A percentile compares a stretch with the other conserved stretches of the same genome.
Conservation (phyloP, 768 basidiomycete species). For the Amanita muscaria region DNA sequence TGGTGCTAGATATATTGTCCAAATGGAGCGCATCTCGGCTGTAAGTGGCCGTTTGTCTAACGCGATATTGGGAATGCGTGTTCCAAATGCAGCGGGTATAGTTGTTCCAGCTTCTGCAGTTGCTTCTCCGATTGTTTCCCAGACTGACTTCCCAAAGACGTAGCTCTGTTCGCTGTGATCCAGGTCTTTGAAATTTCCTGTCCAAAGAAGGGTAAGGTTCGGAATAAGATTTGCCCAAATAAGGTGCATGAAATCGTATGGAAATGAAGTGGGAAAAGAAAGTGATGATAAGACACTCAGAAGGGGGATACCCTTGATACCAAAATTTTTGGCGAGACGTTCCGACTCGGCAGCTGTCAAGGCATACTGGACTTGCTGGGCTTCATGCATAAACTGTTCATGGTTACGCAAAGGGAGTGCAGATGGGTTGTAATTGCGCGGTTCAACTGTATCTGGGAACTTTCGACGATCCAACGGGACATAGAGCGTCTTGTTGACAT, state of each 20-base stretch:
- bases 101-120: conserved; percentile 19
- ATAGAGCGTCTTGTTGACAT: conserved; percentile 15
- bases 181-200: conserved; percentile 27
- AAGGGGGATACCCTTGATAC: too few species aligned
- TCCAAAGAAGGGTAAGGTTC: too few species aligned
- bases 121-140: conserved; percentile 28
- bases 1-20: conserved; percentile 22
- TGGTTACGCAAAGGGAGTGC: conserved; percentile 14
- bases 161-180: conserved; percentile 21
- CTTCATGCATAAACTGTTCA: conserved; percentile 11
- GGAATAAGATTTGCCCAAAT: too few species aligned
- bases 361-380: conserved; percentile 13
- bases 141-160: conserved; percentile 15
- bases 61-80: conserved; percentile 17
- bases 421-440: conserved; percentile 13
- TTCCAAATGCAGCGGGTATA: conserved; percentile 22
- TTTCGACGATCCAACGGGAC: conserved; percentile 12
- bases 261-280: conserved; percentile 28
- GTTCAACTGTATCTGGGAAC: conserved; percentile 4
- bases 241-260: conserved; percentile 41
- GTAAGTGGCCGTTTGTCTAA: conserved; percentile 15
- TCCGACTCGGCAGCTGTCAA: conserved; percentile 13
- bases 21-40: conserved; percentile 25
- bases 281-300: conserved; percentile 28
- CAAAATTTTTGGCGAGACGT: conserved; percentile 15